Evolutionary conservation across 2,329 filamentous ascomycete genomes (phyloP), one percentile per base, ranked within the genome.

Genomic region (Westerdykella sp.): DNA sequence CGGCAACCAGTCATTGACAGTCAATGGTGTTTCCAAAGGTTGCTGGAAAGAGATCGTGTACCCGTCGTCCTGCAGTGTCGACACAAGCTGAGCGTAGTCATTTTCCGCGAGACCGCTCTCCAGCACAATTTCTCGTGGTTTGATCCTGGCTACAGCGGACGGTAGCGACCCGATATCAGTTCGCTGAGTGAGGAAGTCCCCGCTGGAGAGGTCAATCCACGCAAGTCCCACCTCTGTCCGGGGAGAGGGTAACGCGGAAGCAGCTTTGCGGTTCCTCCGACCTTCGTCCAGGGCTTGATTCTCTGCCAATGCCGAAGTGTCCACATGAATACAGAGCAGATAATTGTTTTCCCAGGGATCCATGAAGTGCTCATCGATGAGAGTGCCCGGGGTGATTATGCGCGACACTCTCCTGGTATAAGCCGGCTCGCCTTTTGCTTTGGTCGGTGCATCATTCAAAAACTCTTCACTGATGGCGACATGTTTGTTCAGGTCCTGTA

Each of bases 291-390:
- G 44, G 18, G 55, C 48, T 7, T 47, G 55, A 35, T 54, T 58
- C 16, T 57, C 49, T 13, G 49, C 54, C 16, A 57, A 47, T 4
- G 44, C 48, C 16, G 60, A 43, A n/a, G 60, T 55, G 13, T 74
- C 67, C 22, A 85, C 64, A 59, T 94, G 80, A 38, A 97, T 78
- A 31, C 87, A 84, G 63, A 97, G 78, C 28, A 97, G 76, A 65
- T 91, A 98, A 63, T 96, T 97, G 68, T 93, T 96, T 57, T 87
- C 82, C 62, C 86, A 91, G 1, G 89, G 87, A 62, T 97, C 87
- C 74, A 98, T 89, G 66, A 97, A 98, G 56, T 89, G 90, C 69
- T 98, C 93, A 66, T 98, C 93, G 53, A 98, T 95, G 42, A 98
- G 73, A 1, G 93, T 98, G 15, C 93, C 93, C 1, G 93, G 89